A percentile compares a stretch with the other conserved stretches of the same genome.
phyloP scores from a whole-genome alignment of 2,329 filamentous ascomycete genomes.

The Dothideomycetes sp. region DNA sequence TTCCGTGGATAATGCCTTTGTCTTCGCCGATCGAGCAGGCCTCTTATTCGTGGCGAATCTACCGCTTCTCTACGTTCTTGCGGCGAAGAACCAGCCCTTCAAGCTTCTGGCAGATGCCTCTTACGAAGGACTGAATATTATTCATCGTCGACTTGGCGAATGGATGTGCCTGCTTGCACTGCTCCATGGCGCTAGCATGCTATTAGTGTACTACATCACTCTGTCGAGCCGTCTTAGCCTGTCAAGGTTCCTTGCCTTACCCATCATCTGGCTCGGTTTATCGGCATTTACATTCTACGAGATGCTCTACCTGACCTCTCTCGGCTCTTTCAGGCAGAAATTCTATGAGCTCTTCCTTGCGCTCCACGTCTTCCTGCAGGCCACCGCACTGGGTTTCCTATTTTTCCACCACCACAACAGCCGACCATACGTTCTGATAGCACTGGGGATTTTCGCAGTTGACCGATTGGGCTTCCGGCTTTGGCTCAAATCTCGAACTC shows the following conservation, averaged over 20 bases:
- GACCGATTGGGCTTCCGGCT: conserved; percentile 52
- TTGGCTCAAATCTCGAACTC: conserved; percentile 40
- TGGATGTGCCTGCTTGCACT: conserved; percentile 51
- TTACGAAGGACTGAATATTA: conserved; percentile 57
- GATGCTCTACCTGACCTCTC: conserved; percentile 52
- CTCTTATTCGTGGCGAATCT: conserved; percentile 44
- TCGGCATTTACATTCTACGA: conserved; percentile 50
- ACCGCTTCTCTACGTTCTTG: conserved; percentile 51
- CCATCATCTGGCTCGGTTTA: conserved; percentile 46
- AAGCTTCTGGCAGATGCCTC: conserved; percentile 53
- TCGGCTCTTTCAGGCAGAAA: conserved; percentile 49
- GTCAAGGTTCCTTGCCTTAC: conserved; percentile 42
- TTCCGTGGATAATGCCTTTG: conserved; percentile 42
- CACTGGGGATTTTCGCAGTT: conserved; percentile 48
- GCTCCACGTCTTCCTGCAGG: conserved; percentile 49
- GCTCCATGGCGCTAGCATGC: conserved; percentile 48
- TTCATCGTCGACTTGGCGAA: conserved; percentile 56
- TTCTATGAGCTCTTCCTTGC: conserved; percentile 57
- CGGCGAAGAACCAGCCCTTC: conserved; percentile 58
- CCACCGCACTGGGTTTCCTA: conserved; percentile 45
- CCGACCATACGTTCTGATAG: conserved; percentile 44
- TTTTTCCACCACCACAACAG: conserved; percentile 50
- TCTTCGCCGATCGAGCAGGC: conserved; percentile 50
- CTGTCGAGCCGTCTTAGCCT: conserved; percentile 38
- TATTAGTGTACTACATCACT: conserved; percentile 45